phyloP scores from a whole-genome alignment of 1,284 basidiomycete genomes.

The Gomphus bonarii region DNA sequence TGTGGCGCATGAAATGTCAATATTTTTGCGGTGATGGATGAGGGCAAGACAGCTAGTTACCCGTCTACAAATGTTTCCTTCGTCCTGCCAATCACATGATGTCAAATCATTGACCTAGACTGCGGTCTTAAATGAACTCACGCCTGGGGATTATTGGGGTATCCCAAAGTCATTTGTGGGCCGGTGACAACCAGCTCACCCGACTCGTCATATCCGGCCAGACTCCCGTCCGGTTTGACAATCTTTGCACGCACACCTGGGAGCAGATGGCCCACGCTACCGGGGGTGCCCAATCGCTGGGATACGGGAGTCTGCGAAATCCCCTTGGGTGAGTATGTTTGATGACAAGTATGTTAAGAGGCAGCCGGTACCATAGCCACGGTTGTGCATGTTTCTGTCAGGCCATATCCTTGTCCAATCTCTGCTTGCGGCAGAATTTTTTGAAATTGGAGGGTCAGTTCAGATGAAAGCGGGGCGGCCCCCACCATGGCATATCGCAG shows the following conservation, averaged over 20 bases:
- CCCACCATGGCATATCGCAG: slow-evolving; percentile 55
- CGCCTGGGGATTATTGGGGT: slow-evolving; percentile 46
- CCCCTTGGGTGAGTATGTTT: neutral
- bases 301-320: slow-evolving; percentile 33
- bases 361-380: slow-evolving; percentile 21
- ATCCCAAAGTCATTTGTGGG: slow-evolving; percentile 47
- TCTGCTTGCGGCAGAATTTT: slow-evolving; percentile 45
- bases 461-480: slow-evolving; percentile 65
- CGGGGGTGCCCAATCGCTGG: slow-evolving; percentile 38
- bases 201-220: slow-evolving; percentile 50
- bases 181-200: slow-evolving; percentile 55
- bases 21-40: neutral
- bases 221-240: slow-evolving; percentile 48
- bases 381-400: slow-evolving; percentile 40
- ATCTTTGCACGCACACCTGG: slow-evolving; percentile 45
- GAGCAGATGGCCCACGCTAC: slow-evolving; percentile 47
- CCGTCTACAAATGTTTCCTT: slow-evolving; percentile 46
- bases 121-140: slow-evolving; percentile 26
- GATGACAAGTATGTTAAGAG: neutral
- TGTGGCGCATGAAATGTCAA: slow-evolving; percentile 12
- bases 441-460: slow-evolving; percentile 46
- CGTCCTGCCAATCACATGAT: slow-evolving; percentile 27
- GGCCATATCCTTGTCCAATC: slow-evolving; percentile 62
- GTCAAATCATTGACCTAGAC: neutral
- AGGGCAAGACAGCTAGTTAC: slow-evolving; percentile 8